Evolutionary conservation across 2,329 filamentous ascomycete species (phyloP).

Genomic region (Paecilomyces fulvus): DNA sequence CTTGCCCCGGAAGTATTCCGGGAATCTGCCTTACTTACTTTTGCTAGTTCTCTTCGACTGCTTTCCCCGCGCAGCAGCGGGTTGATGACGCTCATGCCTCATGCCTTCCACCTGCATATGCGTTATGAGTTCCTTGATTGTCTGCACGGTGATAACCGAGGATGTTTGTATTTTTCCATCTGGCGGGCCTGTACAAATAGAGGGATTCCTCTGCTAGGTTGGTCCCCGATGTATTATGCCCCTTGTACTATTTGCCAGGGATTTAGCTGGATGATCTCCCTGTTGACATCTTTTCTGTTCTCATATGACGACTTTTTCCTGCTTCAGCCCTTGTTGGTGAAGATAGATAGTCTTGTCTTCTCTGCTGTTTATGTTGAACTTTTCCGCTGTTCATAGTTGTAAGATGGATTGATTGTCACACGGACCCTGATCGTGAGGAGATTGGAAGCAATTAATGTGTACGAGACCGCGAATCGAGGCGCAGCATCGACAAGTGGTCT

Average conservation of each 20-base stretch:
- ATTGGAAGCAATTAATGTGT: not conserved
- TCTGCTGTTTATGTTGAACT: not conserved
- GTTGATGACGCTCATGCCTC: not conserved
- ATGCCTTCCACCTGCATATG: not conserved
- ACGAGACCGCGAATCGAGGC: not conserved
- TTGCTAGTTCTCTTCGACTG: not conserved
- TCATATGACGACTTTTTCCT: not conserved
- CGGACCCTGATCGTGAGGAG: not conserved
- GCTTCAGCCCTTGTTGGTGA: not conserved
- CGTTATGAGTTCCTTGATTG: not conserved
- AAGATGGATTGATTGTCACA: not conserved
- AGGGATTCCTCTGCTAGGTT: not conserved
- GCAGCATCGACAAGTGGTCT: not conserved
- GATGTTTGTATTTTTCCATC: not conserved
- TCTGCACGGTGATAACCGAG: not conserved
- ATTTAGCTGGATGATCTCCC: not conserved
- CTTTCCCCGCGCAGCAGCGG: not conserved
- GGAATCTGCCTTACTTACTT: not conserved
- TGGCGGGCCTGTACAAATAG: not conserved
- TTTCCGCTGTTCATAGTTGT: not conserved
- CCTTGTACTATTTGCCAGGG: not conserved
- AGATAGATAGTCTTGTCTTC: not conserved
- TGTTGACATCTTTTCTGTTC: not conserved
- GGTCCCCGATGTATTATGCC: not conserved
- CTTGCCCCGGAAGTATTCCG: not conserved